phyloP scores from a whole-genome alignment of 371 early-diverging fungal genomes.

The Mortierella sp. region DNA sequence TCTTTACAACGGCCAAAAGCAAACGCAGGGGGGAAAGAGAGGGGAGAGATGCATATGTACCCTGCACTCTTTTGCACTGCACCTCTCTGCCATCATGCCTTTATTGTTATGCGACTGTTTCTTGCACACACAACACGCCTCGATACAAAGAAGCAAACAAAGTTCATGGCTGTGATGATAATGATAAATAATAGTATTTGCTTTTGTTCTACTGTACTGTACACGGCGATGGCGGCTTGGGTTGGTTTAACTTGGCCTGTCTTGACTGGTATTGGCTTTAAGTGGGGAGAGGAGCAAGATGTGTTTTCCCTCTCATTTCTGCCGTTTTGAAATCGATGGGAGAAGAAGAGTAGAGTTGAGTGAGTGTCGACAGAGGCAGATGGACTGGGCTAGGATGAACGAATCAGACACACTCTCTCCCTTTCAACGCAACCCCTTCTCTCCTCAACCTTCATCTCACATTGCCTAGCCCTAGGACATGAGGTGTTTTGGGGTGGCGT shows the following conservation, averaged over 20 bases:
- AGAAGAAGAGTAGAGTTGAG: background rate
- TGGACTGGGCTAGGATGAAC: background rate
- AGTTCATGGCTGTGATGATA: background rate
- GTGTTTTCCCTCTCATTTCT: background rate
- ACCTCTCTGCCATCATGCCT: background rate
- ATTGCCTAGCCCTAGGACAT: background rate
- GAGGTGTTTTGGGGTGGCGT: background rate
- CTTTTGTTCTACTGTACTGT: background rate
- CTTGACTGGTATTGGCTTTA: background rate
- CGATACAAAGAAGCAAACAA: too few species aligned
- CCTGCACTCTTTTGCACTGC: background rate
- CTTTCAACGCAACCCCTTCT: background rate
- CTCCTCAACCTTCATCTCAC: background rate
- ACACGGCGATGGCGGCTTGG: too few species aligned
- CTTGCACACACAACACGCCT: background rate
- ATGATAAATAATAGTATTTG: background rate
- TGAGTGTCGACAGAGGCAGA: background rate
- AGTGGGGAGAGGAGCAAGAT: background rate
- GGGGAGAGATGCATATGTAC: background rate
- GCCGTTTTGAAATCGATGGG: slow-evolving; percentile 15
- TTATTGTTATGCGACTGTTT: background rate
- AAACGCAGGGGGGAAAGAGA: too few species aligned
- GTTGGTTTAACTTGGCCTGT: background rate
- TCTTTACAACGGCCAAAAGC: background rate
- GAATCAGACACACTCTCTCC: background rate